phyloP scores from a whole-genome alignment of 2,329 filamentous ascomycete genomes.

The Pseudocercospora eumusae region DNA sequence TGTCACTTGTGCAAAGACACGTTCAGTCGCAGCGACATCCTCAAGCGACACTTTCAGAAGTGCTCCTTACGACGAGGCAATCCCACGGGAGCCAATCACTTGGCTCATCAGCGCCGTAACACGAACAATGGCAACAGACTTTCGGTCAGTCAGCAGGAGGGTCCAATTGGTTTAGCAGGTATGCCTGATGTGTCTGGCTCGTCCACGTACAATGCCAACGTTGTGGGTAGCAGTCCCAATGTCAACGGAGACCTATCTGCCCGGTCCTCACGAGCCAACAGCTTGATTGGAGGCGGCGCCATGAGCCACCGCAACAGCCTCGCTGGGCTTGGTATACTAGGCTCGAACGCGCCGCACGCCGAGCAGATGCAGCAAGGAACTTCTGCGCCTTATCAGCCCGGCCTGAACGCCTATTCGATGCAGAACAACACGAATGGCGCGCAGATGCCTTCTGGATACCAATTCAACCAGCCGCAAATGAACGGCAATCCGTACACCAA shows the following conservation, averaged over 20 bases:
- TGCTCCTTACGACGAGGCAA: slow-evolving; percentile 96
- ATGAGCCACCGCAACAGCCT: slow-evolving; percentile 40
- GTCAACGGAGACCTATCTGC: slow-evolving; percentile 48
- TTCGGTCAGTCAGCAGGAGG: slow-evolving; percentile 41
- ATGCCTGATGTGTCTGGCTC: slow-evolving; percentile 39
- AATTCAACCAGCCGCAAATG: slow-evolving; percentile 35
- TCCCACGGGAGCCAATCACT: slow-evolving; percentile 88
- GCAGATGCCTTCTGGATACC: slow-evolving; percentile 37
- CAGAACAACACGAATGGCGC: slow-evolving; percentile 35
- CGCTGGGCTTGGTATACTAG: slow-evolving; percentile 38
- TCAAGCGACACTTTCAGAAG: slow-evolving; percentile 99
- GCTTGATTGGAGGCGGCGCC: slow-evolving; percentile 47
- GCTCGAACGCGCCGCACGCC: slow-evolving; percentile 32
- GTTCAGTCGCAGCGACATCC: slow-evolving; percentile 94
- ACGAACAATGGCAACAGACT: slow-evolving; percentile 51
- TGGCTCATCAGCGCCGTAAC: slow-evolving; percentile 66
- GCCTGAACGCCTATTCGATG: slow-evolving; percentile 40
- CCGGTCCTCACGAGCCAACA: slow-evolving; percentile 53
- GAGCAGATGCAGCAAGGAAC: slow-evolving; percentile 34
- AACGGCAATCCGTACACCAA: slow-evolving; percentile 36
- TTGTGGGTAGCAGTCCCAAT: slow-evolving; percentile 39
- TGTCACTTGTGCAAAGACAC: slow-evolving; percentile 97
- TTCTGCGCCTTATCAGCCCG: slow-evolving; percentile 35
- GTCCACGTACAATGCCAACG: slow-evolving; percentile 34
- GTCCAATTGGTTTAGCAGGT: slow-evolving; percentile 40